Evolutionary conservation across 305 asterid genomes (phyloP), one percentile per base, ranked within the genome.

Genomic region (Ruellia speciosa): DNA sequence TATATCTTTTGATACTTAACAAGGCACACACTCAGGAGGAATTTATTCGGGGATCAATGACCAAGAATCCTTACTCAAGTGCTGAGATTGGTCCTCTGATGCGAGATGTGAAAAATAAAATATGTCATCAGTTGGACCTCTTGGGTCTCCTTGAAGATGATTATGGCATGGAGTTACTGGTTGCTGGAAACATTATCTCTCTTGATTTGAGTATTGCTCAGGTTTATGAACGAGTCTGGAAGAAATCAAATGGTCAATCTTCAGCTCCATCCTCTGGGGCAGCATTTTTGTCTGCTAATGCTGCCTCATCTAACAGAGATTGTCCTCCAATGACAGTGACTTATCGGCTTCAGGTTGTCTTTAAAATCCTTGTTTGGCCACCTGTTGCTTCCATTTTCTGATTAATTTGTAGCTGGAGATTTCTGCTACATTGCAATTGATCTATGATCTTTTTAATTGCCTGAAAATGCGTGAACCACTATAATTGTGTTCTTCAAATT

Each of bases 51-150:
- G 99, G 99, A 65, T 89, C 99, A 54, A 93, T 93, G 99, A 89
- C 95, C 59, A 89, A 93, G 72, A 93, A 89, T 80, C 99, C 99
- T 71, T 93, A 93, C 77, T 89, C 99, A 12, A 89, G 96, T 76
- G 77, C 81, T 62, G 99, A 93, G 80, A 77, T 93, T 74, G 99
- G 99, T 66, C 97, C 99, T 35, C 81, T 93, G 73, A 89, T 93
- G 99, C 97, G 99, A 73, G 99, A 93, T 80, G 99, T 93, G 55
- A 93, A 89, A 83, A 93, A 93, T 76, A 93, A 93, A 77, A 93
- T 93, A 56, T 93, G 99, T 75, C 88, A 86, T 69, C 99, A 93
- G 81, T 77, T 93, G 89, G 99, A 93, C 70, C 95, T 93, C 54
- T 72, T 93, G 75, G 95, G 99, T 66, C 87, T 93, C 34, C 20